Conservation (phyloP, 768 basidiomycete species). For the Lactarius sp. region DNA sequence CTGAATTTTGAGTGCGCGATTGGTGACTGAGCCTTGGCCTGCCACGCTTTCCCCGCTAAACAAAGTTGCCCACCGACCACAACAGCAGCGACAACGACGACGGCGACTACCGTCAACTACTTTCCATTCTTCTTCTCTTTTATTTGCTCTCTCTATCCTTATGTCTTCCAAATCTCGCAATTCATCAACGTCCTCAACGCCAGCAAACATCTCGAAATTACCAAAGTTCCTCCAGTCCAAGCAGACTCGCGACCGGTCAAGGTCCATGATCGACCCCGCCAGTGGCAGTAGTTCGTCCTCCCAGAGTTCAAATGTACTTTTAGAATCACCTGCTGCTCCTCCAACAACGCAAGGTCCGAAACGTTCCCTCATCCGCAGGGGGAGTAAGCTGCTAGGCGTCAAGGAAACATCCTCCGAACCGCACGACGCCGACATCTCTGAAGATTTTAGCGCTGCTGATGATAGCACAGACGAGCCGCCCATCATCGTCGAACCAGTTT, state of each 20-base stretch:
- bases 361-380: constrained; percentile 20
- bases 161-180: constrained; percentile 48
- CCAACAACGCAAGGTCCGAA: constrained; percentile 22
- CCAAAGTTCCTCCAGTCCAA: constrained; percentile 63
- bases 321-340: constrained; percentile 20
- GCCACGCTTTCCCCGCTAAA: constrained; percentile 4
- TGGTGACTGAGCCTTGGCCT: background rate
- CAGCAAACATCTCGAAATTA: constrained; percentile 49
- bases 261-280: constrained; percentile 43
- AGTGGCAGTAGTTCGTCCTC: constrained; percentile 40
- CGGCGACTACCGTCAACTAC: background rate
- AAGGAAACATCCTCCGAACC: constrained; percentile 20
- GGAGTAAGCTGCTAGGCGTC: constrained; percentile 23
- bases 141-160: constrained; percentile 8
- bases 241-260: constrained; percentile 54
- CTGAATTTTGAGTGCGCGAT: background rate
- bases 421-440: constrained; percentile 32
- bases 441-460: constrained; percentile 32
- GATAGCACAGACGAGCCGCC: constrained; percentile 48
- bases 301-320: constrained; percentile 34
- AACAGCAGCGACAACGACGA: constrained; percentile 17
- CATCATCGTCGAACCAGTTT: constrained; percentile 61
- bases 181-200: constrained; percentile 40
- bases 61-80: constrained; percentile 1
- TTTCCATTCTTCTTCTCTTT: background rate